phyloP scores from a whole-genome alignment of 768 basidiomycete genomes.

The Calocera viscosa region DNA sequence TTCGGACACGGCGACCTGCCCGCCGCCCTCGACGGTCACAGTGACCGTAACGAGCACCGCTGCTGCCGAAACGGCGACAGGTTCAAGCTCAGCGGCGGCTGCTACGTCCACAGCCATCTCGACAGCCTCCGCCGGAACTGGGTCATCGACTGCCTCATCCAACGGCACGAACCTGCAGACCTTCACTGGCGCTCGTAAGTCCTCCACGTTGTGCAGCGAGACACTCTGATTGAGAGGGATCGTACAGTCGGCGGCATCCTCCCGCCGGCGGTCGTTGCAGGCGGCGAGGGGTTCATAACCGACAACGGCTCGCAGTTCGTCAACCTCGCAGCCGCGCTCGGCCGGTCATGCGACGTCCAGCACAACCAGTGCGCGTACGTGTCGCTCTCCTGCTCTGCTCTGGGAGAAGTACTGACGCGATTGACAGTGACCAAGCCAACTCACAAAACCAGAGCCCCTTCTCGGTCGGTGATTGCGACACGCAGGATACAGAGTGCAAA shows the following conservation, averaged over 20 bases:
- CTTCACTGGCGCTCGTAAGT: conserved; percentile 34
- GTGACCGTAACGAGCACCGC: conserved; percentile 13
- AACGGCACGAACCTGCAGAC: conserved; percentile 36
- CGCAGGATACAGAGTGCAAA: conserved; percentile 8
- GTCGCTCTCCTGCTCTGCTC: neutral
- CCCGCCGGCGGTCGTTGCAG: conserved; percentile 36
- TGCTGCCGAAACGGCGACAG: conserved; percentile 2
- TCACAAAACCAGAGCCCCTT: conserved; percentile 9
- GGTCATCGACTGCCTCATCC: conserved; percentile 14
- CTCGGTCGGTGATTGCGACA: conserved; percentile 15
- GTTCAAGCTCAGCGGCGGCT: conserved; percentile 14
- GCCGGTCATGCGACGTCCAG: conserved; percentile 47
- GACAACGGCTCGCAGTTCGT: conserved; percentile 38
- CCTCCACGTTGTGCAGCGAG: conserved; percentile 14
- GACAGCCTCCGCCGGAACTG: conserved; percentile 14
- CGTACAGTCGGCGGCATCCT: conserved; percentile 31
- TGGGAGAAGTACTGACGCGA: neutral
- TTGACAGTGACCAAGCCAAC: conserved; percentile 34
- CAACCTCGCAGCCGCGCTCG: conserved; percentile 38
- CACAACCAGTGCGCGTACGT: conserved; percentile 39
- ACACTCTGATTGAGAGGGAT: conserved; percentile 12
- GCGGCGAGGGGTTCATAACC: conserved; percentile 40
- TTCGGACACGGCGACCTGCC: neutral
- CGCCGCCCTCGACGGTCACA: conserved; percentile 9
- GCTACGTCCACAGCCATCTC: conserved; percentile 13